Evolutionary conservation across 1,139 yeast genomes (phyloP).

Genomic region (Candida sp.): DNA sequence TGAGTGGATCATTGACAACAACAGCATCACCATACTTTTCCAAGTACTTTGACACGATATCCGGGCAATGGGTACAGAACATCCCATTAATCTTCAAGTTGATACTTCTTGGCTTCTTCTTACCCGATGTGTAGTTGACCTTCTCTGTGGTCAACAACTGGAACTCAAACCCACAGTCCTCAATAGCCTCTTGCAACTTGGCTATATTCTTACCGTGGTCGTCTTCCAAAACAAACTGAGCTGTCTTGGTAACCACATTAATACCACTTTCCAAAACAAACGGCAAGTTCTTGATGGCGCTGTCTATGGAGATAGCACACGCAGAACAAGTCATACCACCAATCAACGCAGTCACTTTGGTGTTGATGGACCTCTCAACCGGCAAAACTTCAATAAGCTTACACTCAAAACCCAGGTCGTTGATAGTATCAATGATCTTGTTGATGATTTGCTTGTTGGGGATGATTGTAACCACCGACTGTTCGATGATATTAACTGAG

Average conservation of each 20-base stretch:
- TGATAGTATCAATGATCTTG: slow-evolving; percentile 46
- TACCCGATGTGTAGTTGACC: slow-evolving; percentile 50
- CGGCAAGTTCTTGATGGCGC: slow-evolving; percentile 53
- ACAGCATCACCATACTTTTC: slow-evolving; percentile 59
- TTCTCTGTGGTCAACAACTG: slow-evolving; percentile 41
- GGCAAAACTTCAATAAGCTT: slow-evolving; percentile 64
- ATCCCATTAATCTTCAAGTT: slow-evolving; percentile 67
- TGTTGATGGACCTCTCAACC: slow-evolving; percentile 48
- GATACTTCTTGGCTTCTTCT: slow-evolving; percentile 55
- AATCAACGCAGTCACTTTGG: slow-evolving; percentile 60
- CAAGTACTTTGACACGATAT: slow-evolving; percentile 52
- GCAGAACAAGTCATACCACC: slow-evolving; percentile 83
- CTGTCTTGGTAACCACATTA: slow-evolving; percentile 63
- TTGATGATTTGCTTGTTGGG: slow-evolving; percentile 60
- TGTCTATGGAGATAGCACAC: slow-evolving; percentile 61
- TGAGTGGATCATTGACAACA: slow-evolving; percentile 58
- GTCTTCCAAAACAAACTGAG: slow-evolving; percentile 56
- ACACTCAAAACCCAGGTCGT: slow-evolving; percentile 62
- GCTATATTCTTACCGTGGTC: slow-evolving; percentile 29
- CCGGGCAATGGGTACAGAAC: slow-evolving; percentile 76
- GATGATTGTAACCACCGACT: slow-evolving; percentile 48
- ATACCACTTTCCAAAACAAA: slow-evolving; percentile 59
- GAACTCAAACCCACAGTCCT: slow-evolving; percentile 73
- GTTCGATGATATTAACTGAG: slow-evolving; percentile 47
- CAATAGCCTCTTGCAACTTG: slow-evolving; percentile 54